Base-by-base conservation (phyloP, 768 basidiomycete species). In the Naganishia randhawae region DNA sequence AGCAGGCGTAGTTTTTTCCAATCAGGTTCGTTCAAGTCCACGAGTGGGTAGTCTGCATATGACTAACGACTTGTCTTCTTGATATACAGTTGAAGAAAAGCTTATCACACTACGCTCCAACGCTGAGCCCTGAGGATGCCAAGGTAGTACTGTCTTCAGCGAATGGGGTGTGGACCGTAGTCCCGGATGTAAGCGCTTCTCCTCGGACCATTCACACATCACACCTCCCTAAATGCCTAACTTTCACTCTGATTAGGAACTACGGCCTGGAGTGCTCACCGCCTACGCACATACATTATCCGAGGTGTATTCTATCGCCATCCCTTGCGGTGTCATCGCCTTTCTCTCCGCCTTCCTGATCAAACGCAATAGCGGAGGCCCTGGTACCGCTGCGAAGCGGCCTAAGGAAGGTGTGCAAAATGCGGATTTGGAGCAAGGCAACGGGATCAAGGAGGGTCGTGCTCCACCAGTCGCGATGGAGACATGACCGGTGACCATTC, bases 301-400 rank as follows among this genome's bases (percentile, higher is more conserved):
- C 53, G 71, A 73, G 52, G 80, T 80, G 19, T 82, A 76, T 67
- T 75, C 81, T 50, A 78, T 81, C 57, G 80, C 75, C 25, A 74
- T 81, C 3, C 79, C 80, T 0, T 73, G 71, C 61, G 78, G 72
- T 16, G 61, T 75, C 45, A 41, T 80, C 27, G 79, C 69, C 17
- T 55, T 79, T 33, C 0, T 69, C 25, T 69, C 73, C 5, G 77
- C 75, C 4, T 61, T 80, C 31, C 51, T 78, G 29, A 75, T 82
- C 71, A 64, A 64, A 8, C 57, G 57, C 6, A 39, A 61, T 39
- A 39, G 57, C 10, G 57, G 57, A 7, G 57, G 57, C 25, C 57
- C 57, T 14, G 57, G 57, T 16, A 61, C 35, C 9, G 57, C 19
- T 9, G 33, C 14, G 35, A 41, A 41, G 11, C 35, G 9, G n/a